phyloP scores from a whole-genome alignment of 78 protist species.

The Dictyostelium brefeldianum region DNA sequence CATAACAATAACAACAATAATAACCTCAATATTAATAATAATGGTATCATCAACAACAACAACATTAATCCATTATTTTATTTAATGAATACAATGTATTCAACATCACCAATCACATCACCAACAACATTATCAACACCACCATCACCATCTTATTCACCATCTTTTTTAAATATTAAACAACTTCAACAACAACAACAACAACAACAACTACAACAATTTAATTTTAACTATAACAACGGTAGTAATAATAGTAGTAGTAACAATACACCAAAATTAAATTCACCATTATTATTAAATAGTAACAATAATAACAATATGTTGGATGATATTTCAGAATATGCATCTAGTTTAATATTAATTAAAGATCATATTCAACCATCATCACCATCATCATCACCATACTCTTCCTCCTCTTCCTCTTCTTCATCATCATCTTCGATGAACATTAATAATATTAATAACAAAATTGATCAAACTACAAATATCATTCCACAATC shows the following conservation, averaged over 20 bases:
- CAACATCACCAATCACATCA: constrained; percentile 27
- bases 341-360: constrained; percentile 52
- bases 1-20: neutral
- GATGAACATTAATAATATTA: neutral
- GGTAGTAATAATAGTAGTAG: neutral
- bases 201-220: constrained; percentile 25
- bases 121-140: neutral
- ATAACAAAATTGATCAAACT: neutral
- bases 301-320: neutral
- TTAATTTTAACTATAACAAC: neutral
- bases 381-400: neutral
- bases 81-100: neutral
- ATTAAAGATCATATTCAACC: constrained; percentile 14
- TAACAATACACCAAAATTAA: neutral
- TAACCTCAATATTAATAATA: neutral
- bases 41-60: neutral
- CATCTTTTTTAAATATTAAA: neutral
- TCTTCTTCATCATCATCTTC: neutral
- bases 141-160: constrained; percentile 12
- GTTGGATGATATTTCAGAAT: constrained; percentile 22
- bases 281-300: neutral
- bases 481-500: neutral
- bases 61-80: constrained; percentile 20
- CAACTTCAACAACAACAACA: constrained; percentile 23
- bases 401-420: neutral